Evolutionary conservation across 2,329 filamentous ascomycete species (phyloP), one percentile per base, ranked within the genome.

Genomic region (Ramularia collo-cygni): DNA sequence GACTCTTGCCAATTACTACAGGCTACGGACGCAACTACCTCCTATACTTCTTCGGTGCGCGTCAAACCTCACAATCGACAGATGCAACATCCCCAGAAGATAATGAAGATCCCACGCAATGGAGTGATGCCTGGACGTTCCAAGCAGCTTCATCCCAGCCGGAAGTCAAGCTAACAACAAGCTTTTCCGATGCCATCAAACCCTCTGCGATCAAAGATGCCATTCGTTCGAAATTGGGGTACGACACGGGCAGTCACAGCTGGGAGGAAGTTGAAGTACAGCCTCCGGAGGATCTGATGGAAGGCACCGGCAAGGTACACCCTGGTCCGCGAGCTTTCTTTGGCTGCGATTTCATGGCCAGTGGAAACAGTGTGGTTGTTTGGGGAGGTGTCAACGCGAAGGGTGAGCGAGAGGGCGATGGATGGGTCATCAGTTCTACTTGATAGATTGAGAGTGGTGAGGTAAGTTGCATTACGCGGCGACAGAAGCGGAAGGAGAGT

Each of bases 11-110:
- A 0, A 50, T 70, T 15, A 61, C 58, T 0, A 70, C 66, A 2
- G 66, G 66, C 9, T 64, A 66, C 37, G 67, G 67, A 10, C 60
- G 67, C 4, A 62, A 66, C 29, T 70, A 67, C 47, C 59, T 70
- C 5, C 48, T 66, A 1, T 68, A 68, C 50, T 54, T 69, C 28
- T 60, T 70, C 19, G 67, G 66, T 19, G 46, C 51, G 6, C 48
- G 52, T 9, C 46, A 51, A 28, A 40, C 43, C 27, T 40, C 43
- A 26, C 28, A 36, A 12, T 32, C 44, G 12, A 19, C 42, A 18
- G 43, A 52, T n/a, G 32, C 46, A n/a, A 33, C 47, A 2, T 44
- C 43, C 12, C 44, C 51, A n/a, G 38, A 46, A n/a, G 47, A 47
- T 6, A 50, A 43, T 2, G 42, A 42, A 35, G 42, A 40, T 41